Percentiles rank a stretch among this genome's conserved stretches.
Conservation (phyloP, 2,329 filamentous ascomycete genomes). For the Akanthomyces muscarius region DNA sequence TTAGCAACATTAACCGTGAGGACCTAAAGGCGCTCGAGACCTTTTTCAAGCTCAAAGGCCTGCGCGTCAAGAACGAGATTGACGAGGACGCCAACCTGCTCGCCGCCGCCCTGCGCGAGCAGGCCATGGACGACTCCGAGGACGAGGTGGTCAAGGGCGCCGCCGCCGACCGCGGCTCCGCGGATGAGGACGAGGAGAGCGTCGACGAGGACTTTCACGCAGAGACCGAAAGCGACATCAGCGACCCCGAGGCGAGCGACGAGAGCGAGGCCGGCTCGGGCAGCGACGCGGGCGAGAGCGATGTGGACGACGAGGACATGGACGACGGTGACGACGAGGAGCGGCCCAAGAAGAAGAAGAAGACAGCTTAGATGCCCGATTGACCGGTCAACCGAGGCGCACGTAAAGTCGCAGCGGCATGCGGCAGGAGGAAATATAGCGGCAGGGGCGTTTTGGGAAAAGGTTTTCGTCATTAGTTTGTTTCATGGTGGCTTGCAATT, state of each 20-base stretch:
- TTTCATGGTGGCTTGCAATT: background rate
- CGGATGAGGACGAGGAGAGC: constrained; percentile 93
- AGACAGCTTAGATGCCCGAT: constrained; percentile 28
- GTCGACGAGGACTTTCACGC: constrained; percentile 94
- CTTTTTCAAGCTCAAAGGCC: constrained; percentile 93
- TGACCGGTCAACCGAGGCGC: background rate
- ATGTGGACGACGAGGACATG: constrained; percentile 43
- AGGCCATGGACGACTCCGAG: constrained; percentile 78
- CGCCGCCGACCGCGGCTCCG: constrained; percentile 77
- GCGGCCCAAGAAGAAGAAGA: constrained; percentile 49
- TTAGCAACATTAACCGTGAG: constrained; percentile 98
- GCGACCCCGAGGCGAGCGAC: constrained; percentile 89
- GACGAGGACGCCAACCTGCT: constrained; percentile 83
- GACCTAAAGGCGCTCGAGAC: constrained; percentile 94
- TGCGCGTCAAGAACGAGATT: constrained; percentile 98
- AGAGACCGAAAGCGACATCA: constrained; percentile 89
- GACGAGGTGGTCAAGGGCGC: constrained; percentile 66
- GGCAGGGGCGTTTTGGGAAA: constrained; percentile 7
- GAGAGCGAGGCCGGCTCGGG: constrained; percentile 63
- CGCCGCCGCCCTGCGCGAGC: constrained; percentile 76
- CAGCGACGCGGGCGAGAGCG: constrained; percentile 47
- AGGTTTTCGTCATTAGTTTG: background rate
- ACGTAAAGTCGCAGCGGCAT: background rate
- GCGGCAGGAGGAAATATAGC: background rate
- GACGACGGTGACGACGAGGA: constrained; percentile 42